These are phyloP conservation scores for Beta vulgaris DNA, from an alignment of 148 eudicot genomes.

Conservation along the genomic window DNA sequence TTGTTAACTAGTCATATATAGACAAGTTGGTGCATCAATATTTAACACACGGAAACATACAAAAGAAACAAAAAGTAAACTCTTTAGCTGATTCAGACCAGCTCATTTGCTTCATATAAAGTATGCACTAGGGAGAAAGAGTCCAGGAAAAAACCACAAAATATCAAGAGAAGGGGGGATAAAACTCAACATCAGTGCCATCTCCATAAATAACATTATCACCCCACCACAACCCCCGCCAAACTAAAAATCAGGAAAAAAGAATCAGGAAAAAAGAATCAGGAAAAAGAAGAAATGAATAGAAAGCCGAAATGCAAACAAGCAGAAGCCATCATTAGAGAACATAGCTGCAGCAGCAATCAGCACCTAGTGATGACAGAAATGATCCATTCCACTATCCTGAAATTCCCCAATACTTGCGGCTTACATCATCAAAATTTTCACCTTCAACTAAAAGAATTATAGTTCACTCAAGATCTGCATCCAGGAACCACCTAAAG, in stretches of 20 bases:
- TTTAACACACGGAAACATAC: not conserved
- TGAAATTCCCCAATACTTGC: not conserved
- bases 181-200: too few species aligned
- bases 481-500: not conserved
- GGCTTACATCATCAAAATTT: not conserved
- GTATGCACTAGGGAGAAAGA: not conserved
- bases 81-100: not conserved
- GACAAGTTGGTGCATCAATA: not conserved
- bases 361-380: not conserved
- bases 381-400: not conserved
- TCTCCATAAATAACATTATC: too few species aligned
- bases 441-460: too few species aligned
- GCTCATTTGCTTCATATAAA: not conserved
- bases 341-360: not conserved
- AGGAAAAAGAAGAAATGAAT: not conserved
- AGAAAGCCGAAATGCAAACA: not conserved
- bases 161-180: too few species aligned
- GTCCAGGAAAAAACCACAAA: not conserved
- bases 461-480: not conserved
- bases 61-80: not conserved
- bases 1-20: too few species aligned
- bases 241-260: too few species aligned
- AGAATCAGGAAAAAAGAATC: not conserved
- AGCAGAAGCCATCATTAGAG: not conserved
- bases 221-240: too few species aligned